Percentiles rank a stretch among this genome's conserved stretches.
Evolutionary conservation across 768 basidiomycete species (phyloP).

Genomic region (Inosperma sp.): DNA sequence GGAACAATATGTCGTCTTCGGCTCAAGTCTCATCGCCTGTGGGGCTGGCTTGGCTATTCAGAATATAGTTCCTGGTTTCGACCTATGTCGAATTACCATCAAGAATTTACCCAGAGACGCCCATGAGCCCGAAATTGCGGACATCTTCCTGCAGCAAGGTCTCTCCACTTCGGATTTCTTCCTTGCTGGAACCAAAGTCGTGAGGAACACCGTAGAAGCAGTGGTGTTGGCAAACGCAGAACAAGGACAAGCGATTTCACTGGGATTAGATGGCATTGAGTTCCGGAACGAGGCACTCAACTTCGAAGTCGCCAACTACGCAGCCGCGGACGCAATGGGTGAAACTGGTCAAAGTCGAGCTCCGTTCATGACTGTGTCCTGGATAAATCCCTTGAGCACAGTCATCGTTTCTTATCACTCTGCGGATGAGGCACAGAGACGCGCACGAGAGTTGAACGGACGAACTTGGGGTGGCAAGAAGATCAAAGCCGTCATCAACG

Average conservation of each 20-base stretch:
- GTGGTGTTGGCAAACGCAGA: slow-evolving; percentile 40
- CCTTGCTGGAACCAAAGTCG: slow-evolving; percentile 16
- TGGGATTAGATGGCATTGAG: slow-evolving; percentile 44
- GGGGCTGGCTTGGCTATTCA: slow-evolving; percentile 46
- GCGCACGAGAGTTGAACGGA: slow-evolving; percentile 36
- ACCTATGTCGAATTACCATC: slow-evolving; percentile 45
- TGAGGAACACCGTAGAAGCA: slow-evolving; percentile 33
- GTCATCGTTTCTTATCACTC: slow-evolving; percentile 43
- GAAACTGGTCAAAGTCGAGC: slow-evolving; percentile 14
- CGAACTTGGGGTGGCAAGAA: slow-evolving; percentile 35
- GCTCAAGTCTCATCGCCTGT: slow-evolving; percentile 46
- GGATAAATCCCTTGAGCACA: slow-evolving; percentile 44
- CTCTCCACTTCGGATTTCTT: slow-evolving; percentile 33
- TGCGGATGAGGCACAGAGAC: slow-evolving; percentile 29
- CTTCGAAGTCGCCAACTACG: slow-evolving; percentile 41
- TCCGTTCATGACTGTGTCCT: slow-evolving; percentile 46
- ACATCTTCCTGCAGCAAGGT: slow-evolving; percentile 42
- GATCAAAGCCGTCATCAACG: slow-evolving; percentile 35
- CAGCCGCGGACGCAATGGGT: slow-evolving; percentile 41
- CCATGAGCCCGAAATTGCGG: slow-evolving; percentile 35
- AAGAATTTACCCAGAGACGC: slow-evolving; percentile 41
- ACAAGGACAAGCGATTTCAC: slow-evolving; percentile 37
- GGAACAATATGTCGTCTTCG: slow-evolving; percentile 40
- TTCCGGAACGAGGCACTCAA: slow-evolving; percentile 40
- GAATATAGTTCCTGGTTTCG: slow-evolving; percentile 45